Percentiles rank a stretch among this genome's conserved stretches.
Evolutionary conservation across 371 early-diverging fungal species (phyloP).

Genomic region (Nosema muscidifuracis): DNA sequence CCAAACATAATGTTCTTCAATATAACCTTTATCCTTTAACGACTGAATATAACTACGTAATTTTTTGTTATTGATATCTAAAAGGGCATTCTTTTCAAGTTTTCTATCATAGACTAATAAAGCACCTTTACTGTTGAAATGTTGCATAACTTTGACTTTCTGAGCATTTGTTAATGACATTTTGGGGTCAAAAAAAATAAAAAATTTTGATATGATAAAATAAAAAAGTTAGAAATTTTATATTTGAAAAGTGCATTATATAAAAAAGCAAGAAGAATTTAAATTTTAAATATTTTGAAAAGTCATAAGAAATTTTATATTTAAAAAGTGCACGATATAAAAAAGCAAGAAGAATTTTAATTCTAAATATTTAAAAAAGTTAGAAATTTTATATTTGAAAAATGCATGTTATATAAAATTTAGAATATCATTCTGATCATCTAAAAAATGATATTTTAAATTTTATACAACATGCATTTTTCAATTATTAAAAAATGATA

Average conservation of each 20-base stretch:
- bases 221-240: too few species aligned
- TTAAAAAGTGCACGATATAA: too few species aligned
- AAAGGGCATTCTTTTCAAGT: conserved; percentile 32
- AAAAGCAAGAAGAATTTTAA: too few species aligned
- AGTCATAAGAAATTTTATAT: too few species aligned
- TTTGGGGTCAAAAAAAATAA: not conserved
- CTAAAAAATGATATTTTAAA: too few species aligned
- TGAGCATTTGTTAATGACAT: conserved; percentile 38
- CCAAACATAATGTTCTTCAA: conserved; percentile 59
- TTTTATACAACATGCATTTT: too few species aligned
- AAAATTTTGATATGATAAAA: too few species aligned
- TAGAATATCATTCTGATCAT: too few species aligned
- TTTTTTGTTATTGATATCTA: conserved; percentile 48
- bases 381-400: too few species aligned
- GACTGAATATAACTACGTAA: conserved; percentile 57
- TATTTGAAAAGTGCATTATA: not conserved
- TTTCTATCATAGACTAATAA: conserved; percentile 43
- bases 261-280: not conserved
- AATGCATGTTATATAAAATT: too few species aligned
- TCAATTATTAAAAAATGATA: too few species aligned
- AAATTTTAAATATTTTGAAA: not conserved
- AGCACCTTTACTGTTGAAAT: conserved; percentile 30
- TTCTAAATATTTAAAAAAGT: too few species aligned
- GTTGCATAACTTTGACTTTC: conserved; percentile 44
- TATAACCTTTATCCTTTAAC: conserved; percentile 47